Conservation (phyloP, 805 yeast genomes). For the Wickerhamiella azymoides region DNA sequence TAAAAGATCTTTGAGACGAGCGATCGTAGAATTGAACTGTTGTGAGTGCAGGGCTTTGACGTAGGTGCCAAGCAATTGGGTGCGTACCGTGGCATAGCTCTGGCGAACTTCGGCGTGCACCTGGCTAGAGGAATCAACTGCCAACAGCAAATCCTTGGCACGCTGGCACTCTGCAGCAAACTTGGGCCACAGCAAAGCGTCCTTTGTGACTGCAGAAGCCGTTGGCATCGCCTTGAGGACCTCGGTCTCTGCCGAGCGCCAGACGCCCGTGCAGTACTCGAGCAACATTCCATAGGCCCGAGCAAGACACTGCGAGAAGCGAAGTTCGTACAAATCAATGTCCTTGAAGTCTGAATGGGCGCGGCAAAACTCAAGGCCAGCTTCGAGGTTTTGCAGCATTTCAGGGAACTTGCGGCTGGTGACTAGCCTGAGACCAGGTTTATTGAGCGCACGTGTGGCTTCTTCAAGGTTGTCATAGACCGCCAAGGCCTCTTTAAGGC, state of each 20-base stretch:
- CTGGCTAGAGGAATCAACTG: neutral
- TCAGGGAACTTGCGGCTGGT: conserved; percentile 38
- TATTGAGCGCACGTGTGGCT: conserved; percentile 53
- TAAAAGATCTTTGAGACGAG: conserved; percentile 55
- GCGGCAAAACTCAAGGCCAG: conserved; percentile 47
- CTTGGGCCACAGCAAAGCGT: conserved; percentile 17
- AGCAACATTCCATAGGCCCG: conserved; percentile 64
- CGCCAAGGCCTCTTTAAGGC: conserved; percentile 36
- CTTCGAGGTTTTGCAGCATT: conserved; percentile 46
- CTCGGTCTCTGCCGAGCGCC: conserved; percentile 17
- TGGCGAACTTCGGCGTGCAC: conserved; percentile 1
- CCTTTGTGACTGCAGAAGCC: conserved; percentile 8
- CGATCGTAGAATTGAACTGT: conserved; percentile 35
- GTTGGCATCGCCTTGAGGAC: conserved; percentile 6
- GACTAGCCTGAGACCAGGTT: conserved; percentile 57
- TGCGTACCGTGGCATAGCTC: conserved; percentile 2
- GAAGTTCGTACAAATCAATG: conserved; percentile 47
- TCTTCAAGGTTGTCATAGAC: conserved; percentile 60
- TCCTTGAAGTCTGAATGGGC: conserved; percentile 52
- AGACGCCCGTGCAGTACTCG: conserved; percentile 36
- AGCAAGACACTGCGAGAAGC: conserved; percentile 73
- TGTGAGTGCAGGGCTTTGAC: conserved; percentile 7
- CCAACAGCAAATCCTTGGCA: neutral
- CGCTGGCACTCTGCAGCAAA: conserved; percentile 13
- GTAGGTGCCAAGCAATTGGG: conserved; percentile 9